Conservation (phyloP, 768 basidiomycete genomes). For the Trametes elegans region DNA sequence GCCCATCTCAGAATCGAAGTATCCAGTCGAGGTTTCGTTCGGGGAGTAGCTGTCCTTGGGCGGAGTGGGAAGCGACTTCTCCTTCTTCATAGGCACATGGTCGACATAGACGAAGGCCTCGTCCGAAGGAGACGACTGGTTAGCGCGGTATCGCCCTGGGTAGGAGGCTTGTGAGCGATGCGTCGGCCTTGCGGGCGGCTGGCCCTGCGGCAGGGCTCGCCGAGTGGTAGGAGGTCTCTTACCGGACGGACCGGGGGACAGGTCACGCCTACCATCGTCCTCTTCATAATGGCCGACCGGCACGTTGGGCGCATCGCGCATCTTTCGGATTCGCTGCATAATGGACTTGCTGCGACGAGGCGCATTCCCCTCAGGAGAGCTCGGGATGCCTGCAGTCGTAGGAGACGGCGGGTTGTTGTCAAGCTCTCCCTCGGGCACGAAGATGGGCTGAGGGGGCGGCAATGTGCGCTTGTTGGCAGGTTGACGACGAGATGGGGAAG, state of each 20-base stretch:
- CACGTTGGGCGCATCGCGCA: slow-evolving; percentile 84
- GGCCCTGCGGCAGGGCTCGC: background rate
- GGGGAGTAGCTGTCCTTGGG: slow-evolving; percentile 35
- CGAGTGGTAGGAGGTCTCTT: slow-evolving; percentile 28
- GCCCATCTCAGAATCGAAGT: slow-evolving; percentile 45
- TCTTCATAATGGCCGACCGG: slow-evolving; percentile 52
- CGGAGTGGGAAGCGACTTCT: slow-evolving; percentile 54
- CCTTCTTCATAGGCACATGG: slow-evolving; percentile 34
- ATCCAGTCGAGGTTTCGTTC: slow-evolving; percentile 37
- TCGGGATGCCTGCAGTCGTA: slow-evolving; percentile 39
- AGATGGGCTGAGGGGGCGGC: slow-evolving; percentile 84
- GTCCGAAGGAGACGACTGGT: slow-evolving; percentile 30
- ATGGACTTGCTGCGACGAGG: slow-evolving; percentile 75
- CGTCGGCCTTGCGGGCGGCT: slow-evolving; percentile 46
- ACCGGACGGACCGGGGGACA: slow-evolving; percentile 44
- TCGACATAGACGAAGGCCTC: slow-evolving; percentile 71
- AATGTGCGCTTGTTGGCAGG: slow-evolving; percentile 49
- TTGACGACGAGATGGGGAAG: slow-evolving; percentile 30
- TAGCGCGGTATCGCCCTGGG: slow-evolving; percentile 61
- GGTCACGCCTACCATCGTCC: slow-evolving; percentile 39
- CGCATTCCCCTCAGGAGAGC: slow-evolving; percentile 40
- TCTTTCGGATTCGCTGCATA: slow-evolving; percentile 86
- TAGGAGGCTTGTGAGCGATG: slow-evolving; percentile 75
- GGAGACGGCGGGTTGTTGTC: slow-evolving; percentile 37
- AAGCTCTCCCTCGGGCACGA: slow-evolving; percentile 51